Conservation (phyloP, 75 land plant genomes). For the Pseudotsuga menziesii region DNA sequence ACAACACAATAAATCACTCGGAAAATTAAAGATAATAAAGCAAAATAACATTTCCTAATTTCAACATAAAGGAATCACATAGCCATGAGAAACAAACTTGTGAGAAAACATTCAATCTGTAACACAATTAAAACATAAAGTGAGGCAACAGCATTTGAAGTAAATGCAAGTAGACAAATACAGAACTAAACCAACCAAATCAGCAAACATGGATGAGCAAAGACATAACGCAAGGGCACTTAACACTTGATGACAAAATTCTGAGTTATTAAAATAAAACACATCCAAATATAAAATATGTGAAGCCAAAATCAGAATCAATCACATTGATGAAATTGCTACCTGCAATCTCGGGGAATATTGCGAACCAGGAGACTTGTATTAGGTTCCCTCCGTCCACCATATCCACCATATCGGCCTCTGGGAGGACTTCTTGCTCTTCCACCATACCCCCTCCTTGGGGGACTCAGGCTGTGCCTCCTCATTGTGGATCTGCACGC, state of each 20-base stretch:
- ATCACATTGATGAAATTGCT: slow-evolving; percentile 9
- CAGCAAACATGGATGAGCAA: neutral
- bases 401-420: slow-evolving; percentile 10
- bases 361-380: slow-evolving; percentile 18
- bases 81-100: too few species aligned
- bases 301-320: neutral
- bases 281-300: neutral
- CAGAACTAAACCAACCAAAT: neutral
- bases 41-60: too few species aligned
- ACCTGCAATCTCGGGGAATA: slow-evolving; percentile 78
- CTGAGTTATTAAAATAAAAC: too few species aligned
- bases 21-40: too few species aligned
- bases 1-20: neutral
- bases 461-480: neutral
- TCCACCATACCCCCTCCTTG: slow-evolving; percentile 3
- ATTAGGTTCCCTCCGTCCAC: slow-evolving; percentile 11
- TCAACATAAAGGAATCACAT: too few species aligned
- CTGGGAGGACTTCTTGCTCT: slow-evolving; percentile 8
- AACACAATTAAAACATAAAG: too few species aligned
- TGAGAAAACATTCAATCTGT: too few species aligned
- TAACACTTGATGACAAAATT: too few species aligned
- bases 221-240: too few species aligned
- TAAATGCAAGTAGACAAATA: neutral
- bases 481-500: slow-evolving; percentile 1
- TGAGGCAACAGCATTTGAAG: neutral